Base-by-base conservation (phyloP, 129 eudicot species). In the Glebionis coronaria region DNA sequence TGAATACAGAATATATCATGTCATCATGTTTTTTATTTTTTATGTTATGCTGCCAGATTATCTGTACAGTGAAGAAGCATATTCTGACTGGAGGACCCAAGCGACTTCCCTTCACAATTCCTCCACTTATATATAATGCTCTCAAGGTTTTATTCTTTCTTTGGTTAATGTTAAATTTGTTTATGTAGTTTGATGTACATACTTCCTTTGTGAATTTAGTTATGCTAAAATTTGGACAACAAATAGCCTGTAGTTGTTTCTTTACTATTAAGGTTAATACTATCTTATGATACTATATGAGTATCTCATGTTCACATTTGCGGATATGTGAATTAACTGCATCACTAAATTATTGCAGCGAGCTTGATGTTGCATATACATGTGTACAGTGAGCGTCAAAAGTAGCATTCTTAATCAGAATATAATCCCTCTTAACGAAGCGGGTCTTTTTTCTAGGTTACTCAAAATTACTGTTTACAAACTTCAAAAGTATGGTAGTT, bases 31-130 rank as follows among this genome's bases (percentile, higher is more conserved):
- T 50, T 78, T 46, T 74, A 70, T 62, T 56, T 11, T 64, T 13
- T 28, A 28, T 55, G 49, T 63, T 68, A 28, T 73, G 69, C 53
- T 74, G 72, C 16, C 96, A 93, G 99, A 86, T 93, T 40, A 88
- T 93, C 69, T 67, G 71, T 73, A 84, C 85, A 67, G 95, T 93
- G 84, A 83, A 70, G 87, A 93, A 93, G 73, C 97, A 93, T 75
- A 89, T 93, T 53, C 50, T 86, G 79, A 71, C 78, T 35, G 99
- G 99, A 61, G 99, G 99, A 61, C 75, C 85, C 19, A 93, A 86
- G 85, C 87, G 99, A 74, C 99, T 93, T 77, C 84, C 90, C 3
- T 81, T 73, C 68, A 93, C 99, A 19, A 73, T 93, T 35, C 97
- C 99, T 68, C 95, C 99, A 25, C 92, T 93, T 64, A 87, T 89